phyloP scores from a whole-genome alignment of 208 protist genomes.

The Tetramitus jugosus region DNA sequence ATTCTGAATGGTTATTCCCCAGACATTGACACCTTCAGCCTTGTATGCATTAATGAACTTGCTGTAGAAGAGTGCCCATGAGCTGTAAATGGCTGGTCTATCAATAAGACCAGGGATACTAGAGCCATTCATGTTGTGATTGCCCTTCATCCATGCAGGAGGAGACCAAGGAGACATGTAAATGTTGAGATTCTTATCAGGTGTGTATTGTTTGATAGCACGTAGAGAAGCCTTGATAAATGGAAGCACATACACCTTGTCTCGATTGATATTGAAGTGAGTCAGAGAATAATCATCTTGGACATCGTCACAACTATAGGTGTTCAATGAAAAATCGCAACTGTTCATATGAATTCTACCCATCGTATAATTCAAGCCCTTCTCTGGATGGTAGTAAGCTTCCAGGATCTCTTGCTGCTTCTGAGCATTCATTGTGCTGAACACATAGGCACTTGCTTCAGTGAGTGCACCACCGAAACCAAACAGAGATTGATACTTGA shows the following conservation, averaged over 20 bases:
- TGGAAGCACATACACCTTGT: constrained; percentile 7
- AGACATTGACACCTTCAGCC: constrained; percentile 19
- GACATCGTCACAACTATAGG: constrained; percentile 27
- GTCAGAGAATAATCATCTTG: constrained; percentile 22
- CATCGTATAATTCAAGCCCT: constrained; percentile 21
- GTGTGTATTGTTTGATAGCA: too few species aligned
- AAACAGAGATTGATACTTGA: constrained; percentile 23
- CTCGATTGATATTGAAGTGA: constrained; percentile 20
- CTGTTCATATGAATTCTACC: constrained; percentile 26
- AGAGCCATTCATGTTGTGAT: constrained; percentile 27
- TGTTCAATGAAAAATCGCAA: constrained; percentile 29
- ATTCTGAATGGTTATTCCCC: constrained; percentile 44
- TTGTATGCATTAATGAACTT: constrained; percentile 15
- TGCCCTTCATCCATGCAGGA: constrained; percentile 35
- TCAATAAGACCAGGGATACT: constrained; percentile 19
- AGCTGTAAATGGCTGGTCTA: background rate
- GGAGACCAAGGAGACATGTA: constrained; percentile 29
- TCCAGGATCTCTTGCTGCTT: constrained; percentile 9
- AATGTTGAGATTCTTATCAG: constrained; percentile 6
- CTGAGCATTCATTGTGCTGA: background rate
- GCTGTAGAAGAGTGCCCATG: background rate
- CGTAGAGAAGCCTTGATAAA: background rate
- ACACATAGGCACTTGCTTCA: constrained; percentile 17
- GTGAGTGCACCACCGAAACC: constrained; percentile 32
- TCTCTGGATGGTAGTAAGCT: background rate